A percentile compares a stretch with the other conserved stretches of the same genome.
Evolutionary conservation across 2,329 filamentous ascomycete species (phyloP).

Genomic region (Stagonosporopsis rhizophila): DNA sequence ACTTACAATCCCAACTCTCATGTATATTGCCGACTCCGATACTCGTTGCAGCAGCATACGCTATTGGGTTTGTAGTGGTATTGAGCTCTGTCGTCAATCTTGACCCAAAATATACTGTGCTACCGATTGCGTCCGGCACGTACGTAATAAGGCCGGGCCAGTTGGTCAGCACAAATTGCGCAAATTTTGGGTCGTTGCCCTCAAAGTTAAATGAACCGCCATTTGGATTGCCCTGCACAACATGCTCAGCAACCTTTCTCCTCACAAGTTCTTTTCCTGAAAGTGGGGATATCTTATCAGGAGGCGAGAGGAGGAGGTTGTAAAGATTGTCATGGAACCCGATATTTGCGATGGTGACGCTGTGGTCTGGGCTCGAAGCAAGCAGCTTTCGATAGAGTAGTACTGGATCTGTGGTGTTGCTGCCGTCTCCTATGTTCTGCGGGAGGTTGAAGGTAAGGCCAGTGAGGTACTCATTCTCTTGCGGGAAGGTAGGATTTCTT

Average conservation of each 20-base stretch:
- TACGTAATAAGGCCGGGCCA: slow-evolving; percentile 6
- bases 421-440: slow-evolving; percentile 6
- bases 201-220: slow-evolving; percentile 7
- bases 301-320: slow-evolving; percentile 1
- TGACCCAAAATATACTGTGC: slow-evolving; percentile 1
- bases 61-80: not conserved
- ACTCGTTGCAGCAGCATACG: slow-evolving; percentile 5
- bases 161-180: slow-evolving; percentile 7
- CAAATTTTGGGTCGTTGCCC: slow-evolving; percentile 1
- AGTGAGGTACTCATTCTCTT: slow-evolving; percentile 4
- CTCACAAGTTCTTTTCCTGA: not conserved
- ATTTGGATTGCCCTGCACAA: slow-evolving; percentile 8
- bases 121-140: slow-evolving; percentile 5
- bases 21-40: slow-evolving; percentile 7
- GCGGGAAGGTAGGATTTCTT: slow-evolving; percentile 4
- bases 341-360: slow-evolving; percentile 5
- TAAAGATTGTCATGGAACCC: slow-evolving; percentile 10
- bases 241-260: slow-evolving; percentile 4
- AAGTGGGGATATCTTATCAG: not conserved
- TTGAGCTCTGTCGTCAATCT: slow-evolving; percentile 6
- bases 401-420: slow-evolving; percentile 4
- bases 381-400: slow-evolving; percentile 1
- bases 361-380: not conserved
- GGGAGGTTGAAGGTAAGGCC: not conserved
- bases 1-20: slow-evolving; percentile 11